Base-by-base conservation (phyloP, 1,284 basidiomycete genomes). In the Mycena sp. region DNA sequence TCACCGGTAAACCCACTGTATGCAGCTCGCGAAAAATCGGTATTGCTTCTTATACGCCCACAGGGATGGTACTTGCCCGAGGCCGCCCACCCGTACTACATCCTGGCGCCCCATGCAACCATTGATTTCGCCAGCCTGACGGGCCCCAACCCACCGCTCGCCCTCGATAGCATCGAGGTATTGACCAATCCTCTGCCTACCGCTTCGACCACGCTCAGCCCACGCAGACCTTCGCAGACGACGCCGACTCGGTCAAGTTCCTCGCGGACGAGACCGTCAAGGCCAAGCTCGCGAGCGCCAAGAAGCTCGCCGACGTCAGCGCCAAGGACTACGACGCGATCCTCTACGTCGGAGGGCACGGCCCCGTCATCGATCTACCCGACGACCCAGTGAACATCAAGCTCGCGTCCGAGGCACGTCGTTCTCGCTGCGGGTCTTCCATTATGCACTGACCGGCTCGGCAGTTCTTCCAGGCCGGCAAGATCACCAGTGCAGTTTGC, bases 81-180 rank as follows among this genome's bases (percentile, higher is more conserved):
- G 74, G 90, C 90, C 17, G 92, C 92, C 2, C 92, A 95, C 74
- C 92, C 93, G 0, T 94, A 92, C 81, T 91, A 90, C 72, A 76
- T 85, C 59, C 81, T 95, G 54, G 75, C 81, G 14, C 80, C 85
- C 2, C 81, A 88, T 67, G 77, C 76, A 44, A 81, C 80, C 71
- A 86, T 95, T 71, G 89, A 89, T 64, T 89, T 91, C 71, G 91
- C 91, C 4, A 78, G 90, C 1, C 91, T 91, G 21, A 78, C 76
- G 11, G 92, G 92, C 0, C 84, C 91, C 23, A 87, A 90, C 68
- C 90, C 92, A 1, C 91, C 92, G 0, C 70, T 94, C 45, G 92
- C 93, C 74, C 77, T 81, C 57, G 48, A 64, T 21, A 88, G 86
- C 67, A 81, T 89, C 38, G 71, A 86, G 71, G 86, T 86, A 35